Evolutionary conservation across 495 filamentous ascomycete species (phyloP).

Genomic region (Bathelium albidoporum): DNA sequence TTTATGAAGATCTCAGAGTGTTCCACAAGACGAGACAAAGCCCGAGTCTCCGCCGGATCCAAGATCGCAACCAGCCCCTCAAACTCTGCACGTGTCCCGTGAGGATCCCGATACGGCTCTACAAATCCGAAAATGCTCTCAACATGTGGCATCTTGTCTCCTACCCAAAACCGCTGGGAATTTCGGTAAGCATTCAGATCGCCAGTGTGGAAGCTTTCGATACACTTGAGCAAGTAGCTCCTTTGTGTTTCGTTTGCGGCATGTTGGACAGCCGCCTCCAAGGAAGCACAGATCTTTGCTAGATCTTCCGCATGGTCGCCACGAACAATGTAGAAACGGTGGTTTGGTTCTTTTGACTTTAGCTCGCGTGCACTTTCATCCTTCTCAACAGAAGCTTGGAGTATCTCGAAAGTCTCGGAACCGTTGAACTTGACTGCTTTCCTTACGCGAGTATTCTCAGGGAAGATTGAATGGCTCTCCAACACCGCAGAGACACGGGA

Average conservation of each 20-base stretch:
- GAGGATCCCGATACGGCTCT: slow-evolving; percentile 41
- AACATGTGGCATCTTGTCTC: slow-evolving; percentile 32
- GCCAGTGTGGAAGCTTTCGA: slow-evolving; percentile 30
- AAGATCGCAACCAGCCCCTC: slow-evolving; percentile 39
- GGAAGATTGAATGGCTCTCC: slow-evolving; percentile 18
- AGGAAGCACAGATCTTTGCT: slow-evolving; percentile 11
- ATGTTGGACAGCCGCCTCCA: slow-evolving; percentile 23
- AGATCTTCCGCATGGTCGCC: slow-evolving; percentile 28
- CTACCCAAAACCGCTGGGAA: slow-evolving; percentile 34
- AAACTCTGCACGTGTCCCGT: slow-evolving; percentile 37
- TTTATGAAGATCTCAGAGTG: slow-evolving; percentile 28
- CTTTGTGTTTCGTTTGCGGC: slow-evolving; percentile 28
- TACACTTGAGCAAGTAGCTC: slow-evolving; percentile 25
- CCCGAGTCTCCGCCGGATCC: slow-evolving; percentile 31
- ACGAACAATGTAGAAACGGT: slow-evolving; percentile 11
- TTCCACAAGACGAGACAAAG: slow-evolving; percentile 28
- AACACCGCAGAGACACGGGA: slow-evolving; percentile 13
- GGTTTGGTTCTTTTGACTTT: neutral
- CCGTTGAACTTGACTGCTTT: slow-evolving; percentile 8
- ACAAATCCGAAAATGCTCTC: slow-evolving; percentile 41
- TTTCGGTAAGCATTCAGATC: slow-evolving; percentile 29
- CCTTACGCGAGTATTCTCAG: slow-evolving; percentile 28
- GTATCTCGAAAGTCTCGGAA: slow-evolving; percentile 15
- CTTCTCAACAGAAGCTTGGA: slow-evolving; percentile 27
- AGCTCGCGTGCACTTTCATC: neutral